Evolutionary conservation across 2,329 filamentous ascomycete species (phyloP).

Genomic region (Sporothrix humicola): DNA sequence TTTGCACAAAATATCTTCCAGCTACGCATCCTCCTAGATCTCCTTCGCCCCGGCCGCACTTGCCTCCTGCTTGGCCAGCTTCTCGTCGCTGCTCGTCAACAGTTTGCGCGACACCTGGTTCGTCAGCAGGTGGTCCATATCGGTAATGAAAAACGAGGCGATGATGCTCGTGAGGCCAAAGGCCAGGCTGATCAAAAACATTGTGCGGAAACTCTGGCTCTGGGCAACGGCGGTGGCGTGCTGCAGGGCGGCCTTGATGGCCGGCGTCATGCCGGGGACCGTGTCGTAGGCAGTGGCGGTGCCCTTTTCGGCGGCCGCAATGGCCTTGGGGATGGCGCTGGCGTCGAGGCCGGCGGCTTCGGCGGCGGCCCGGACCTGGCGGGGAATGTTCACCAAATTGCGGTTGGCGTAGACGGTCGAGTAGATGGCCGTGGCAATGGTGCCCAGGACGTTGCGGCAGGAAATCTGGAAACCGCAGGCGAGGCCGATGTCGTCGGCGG

Average conservation of each 20-base stretch:
- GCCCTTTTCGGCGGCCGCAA: not conserved
- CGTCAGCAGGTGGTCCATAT: conserved; percentile 21
- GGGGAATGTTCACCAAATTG: conserved; percentile 43
- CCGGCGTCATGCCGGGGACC: not conserved
- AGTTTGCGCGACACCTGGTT: conserved; percentile 21
- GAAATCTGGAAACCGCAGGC: conserved; percentile 46
- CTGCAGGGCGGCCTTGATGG: conserved; percentile 7
- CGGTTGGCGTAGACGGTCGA: conserved; percentile 36
- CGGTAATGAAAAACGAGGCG: conserved; percentile 14
- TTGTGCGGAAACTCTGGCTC: conserved; percentile 23
- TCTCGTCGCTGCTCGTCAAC: conserved; percentile 15
- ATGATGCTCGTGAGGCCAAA: conserved; percentile 27
- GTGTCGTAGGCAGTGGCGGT: not conserved
- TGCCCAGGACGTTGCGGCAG: conserved; percentile 39
- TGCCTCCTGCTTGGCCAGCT: not conserved
- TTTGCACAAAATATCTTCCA: not conserved
- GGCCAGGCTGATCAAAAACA: conserved; percentile 27
- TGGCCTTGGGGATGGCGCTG: not conserved
- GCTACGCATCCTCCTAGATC: not conserved
- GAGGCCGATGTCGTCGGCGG: conserved; percentile 45
- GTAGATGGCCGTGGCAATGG: conserved; percentile 22
- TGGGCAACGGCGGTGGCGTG: conserved; percentile 11
- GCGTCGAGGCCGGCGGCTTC: conserved; percentile 43
- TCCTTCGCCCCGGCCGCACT: not conserved
- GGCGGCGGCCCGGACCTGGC: conserved; percentile 44